Evolutionary conservation across 2,329 filamentous ascomycete species (phyloP).

Genomic region (Trichoderma sp.): DNA sequence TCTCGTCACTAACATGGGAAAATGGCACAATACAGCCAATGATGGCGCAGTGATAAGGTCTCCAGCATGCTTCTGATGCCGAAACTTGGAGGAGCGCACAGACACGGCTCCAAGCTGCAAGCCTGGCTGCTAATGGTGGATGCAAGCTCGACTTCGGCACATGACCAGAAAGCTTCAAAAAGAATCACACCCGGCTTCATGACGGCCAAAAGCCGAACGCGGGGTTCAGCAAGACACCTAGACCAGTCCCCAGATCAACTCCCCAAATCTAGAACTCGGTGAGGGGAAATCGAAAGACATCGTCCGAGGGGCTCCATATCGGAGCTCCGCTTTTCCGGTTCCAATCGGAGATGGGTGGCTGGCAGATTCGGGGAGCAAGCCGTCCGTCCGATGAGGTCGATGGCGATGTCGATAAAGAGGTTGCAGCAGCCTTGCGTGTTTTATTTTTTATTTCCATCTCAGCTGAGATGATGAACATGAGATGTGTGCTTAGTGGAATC

Average conservation of each 20-base stretch:
- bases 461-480: not conserved
- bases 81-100: not conserved
- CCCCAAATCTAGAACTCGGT: not conserved
- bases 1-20: not conserved
- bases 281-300: not conserved
- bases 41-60: not conserved
- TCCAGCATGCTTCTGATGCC: not conserved
- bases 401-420: not conserved
- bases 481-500: not conserved
- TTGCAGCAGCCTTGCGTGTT: not conserved
- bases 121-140: not conserved
- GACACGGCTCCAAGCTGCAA: not conserved
- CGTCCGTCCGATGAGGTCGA: not conserved
- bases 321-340: slow-evolving; percentile 8
- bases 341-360: not conserved
- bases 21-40: not conserved
- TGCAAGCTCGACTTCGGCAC: not conserved
- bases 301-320: not conserved
- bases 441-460: not conserved
- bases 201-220: not conserved
- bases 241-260: not conserved
- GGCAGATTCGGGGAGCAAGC: not conserved
- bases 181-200: not conserved
- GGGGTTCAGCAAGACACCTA: not conserved
- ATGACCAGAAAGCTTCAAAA: not conserved